A percentile compares a stretch with the other conserved stretches of the same genome.
These are phyloP conservation scores for Alnus rubra DNA, from an alignment of 306 rosid genomes.

Conservation along the genomic window DNA sequence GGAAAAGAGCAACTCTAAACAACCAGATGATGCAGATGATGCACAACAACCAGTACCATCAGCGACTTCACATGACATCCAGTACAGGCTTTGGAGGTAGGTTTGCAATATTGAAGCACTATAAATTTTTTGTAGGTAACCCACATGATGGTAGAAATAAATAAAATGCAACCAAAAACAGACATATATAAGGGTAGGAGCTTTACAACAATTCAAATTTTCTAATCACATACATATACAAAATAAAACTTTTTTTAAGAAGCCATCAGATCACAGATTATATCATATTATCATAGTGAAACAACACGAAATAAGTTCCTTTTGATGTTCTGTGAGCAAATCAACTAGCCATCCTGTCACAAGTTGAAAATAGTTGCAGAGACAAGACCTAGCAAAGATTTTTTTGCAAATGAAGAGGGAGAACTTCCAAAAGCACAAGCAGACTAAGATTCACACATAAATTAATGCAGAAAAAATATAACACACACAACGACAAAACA, in stretches of 20 bases:
- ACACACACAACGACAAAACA: no score
- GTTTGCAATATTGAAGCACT: neutral
- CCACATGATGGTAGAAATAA: neutral
- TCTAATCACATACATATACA: neutral
- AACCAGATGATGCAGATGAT: neutral
- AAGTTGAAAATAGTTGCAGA: neutral
- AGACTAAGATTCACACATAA: neutral
- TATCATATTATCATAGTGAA: neutral
- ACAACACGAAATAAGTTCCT: neutral
- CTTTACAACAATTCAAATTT: neutral
- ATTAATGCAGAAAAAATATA: no score
- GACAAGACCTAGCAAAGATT: neutral
- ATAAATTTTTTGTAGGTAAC: neutral
- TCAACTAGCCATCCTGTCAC: neutral
- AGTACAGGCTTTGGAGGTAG: neutral
- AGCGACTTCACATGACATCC: no score
- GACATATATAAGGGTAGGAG: no score
- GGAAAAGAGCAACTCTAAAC: neutral
- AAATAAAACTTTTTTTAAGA: neutral
- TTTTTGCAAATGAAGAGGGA: neutral
- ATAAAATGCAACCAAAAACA: neutral
- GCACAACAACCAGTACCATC: neutral
- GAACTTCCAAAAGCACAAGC: neutral
- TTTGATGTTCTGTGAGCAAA: neutral
- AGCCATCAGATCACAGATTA: neutral